Conservation (phyloP, 1,284 basidiomycete genomes). For the Cerrena zonata region DNA sequence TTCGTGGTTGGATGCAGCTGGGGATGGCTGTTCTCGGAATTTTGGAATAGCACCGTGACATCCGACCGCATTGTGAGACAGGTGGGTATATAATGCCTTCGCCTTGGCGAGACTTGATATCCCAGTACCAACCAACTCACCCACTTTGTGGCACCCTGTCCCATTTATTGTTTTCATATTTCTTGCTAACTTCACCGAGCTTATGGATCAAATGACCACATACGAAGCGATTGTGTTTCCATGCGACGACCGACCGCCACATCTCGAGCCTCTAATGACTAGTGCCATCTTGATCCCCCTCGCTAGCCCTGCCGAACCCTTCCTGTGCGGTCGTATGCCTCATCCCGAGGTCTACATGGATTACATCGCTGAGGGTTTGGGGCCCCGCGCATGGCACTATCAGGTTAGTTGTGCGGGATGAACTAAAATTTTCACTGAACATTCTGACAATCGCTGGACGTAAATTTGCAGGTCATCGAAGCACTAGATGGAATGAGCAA, state of each 20-base stretch:
- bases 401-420: conserved; percentile 44
- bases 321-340: conserved; percentile 49
- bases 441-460: conserved; percentile 9
- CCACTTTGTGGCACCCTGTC: neutral
- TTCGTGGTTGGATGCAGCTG: too few relatives aligned
- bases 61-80: neutral
- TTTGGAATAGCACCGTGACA: neutral
- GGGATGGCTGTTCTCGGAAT: neutral
- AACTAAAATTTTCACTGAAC: conserved; percentile 14
- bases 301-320: conserved; percentile 28
- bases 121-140: too few relatives aligned
- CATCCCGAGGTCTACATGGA: conserved; percentile 81
- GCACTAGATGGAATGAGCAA: conserved; percentile 72
- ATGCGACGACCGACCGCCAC: conserved; percentile 49
- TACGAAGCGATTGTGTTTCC: conserved; percentile 50
- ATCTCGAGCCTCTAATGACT: conserved; percentile 64
- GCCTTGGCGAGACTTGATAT: too few relatives aligned
- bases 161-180: neutral
- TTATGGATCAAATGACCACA: conserved; percentile 55
- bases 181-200: conserved; percentile 1
- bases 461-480: conserved; percentile 51
- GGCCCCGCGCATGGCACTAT: conserved; percentile 64
- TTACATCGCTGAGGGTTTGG: conserved; percentile 67
- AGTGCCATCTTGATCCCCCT: conserved; percentile 49
- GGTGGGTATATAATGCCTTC: neutral